A percentile compares a stretch with the other conserved stretches of the same genome.
Conservation (phyloP, 2,329 filamentous ascomycete genomes). For the Colletotrichum tabaci region DNA sequence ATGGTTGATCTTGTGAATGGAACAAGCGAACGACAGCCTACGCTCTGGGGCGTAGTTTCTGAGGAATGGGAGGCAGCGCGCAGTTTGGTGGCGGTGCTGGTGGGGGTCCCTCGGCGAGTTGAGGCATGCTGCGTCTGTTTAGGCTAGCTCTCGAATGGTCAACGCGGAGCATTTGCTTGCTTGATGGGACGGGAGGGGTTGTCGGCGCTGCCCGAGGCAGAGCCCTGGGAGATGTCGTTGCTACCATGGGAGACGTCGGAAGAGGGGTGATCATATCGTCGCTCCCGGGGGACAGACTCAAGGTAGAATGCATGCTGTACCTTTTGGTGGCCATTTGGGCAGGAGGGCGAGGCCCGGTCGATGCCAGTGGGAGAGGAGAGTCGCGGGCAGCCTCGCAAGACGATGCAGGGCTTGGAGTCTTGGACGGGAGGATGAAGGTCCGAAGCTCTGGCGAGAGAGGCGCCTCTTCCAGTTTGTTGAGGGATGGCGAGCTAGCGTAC, state of each 20-base stretch:
- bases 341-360: constrained; percentile 50
- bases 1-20: neutral
- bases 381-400: constrained; percentile 43
- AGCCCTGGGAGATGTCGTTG: constrained; percentile 12
- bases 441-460: constrained; percentile 44
- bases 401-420: constrained; percentile 41
- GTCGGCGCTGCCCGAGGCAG: constrained; percentile 8
- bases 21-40: constrained; percentile 13
- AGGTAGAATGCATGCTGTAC: constrained; percentile 43
- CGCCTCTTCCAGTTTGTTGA: constrained; percentile 47
- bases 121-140: constrained; percentile 66
- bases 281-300: constrained; percentile 13
- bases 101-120: constrained; percentile 65
- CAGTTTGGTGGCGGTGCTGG: constrained; percentile 69
- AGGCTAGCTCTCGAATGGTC: constrained; percentile 44
- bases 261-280: constrained; percentile 7
- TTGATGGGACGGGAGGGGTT: constrained; percentile 14
- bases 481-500: constrained; percentile 51
- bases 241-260: neutral
- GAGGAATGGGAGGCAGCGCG: constrained; percentile 68
- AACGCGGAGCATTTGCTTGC: constrained; percentile 12
- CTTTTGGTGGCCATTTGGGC: constrained; percentile 36
- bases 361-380: constrained; percentile 49
- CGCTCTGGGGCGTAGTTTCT: constrained; percentile 19
- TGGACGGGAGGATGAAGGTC: constrained; percentile 33